These are phyloP conservation scores for Myxozyma neotropica DNA, from an alignment of 805 yeast genomes.

Conservation along the genomic window DNA sequence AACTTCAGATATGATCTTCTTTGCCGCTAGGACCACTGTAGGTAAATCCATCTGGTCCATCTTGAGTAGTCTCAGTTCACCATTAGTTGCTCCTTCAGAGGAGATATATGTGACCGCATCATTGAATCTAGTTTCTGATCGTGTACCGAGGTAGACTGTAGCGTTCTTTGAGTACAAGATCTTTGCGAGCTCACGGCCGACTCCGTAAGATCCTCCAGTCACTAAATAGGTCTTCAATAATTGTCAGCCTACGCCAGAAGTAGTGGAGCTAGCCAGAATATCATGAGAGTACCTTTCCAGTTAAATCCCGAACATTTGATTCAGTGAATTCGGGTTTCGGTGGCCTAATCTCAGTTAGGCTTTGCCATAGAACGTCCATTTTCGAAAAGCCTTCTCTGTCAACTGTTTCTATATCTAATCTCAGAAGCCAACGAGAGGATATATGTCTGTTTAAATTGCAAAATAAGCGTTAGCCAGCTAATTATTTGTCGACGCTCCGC, in stretches of 20 bases:
- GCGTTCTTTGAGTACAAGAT: slow-evolving; percentile 24
- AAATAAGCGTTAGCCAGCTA: no score
- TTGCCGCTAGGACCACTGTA: slow-evolving; percentile 45
- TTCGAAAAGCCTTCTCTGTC: no score
- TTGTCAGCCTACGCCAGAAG: no score
- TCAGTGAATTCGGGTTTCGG: slow-evolving; percentile 39
- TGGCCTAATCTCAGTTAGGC: slow-evolving; percentile 28
- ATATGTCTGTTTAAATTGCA: no score
- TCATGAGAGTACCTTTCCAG: no score
- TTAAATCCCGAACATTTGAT: slow-evolving; percentile 42
- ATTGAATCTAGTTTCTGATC: slow-evolving; percentile 16
- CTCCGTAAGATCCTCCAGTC: slow-evolving; percentile 28
- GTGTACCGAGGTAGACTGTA: slow-evolving; percentile 27
- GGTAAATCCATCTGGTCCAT: slow-evolving; percentile 36
- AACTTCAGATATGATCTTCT: slow-evolving; percentile 38
- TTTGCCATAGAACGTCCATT: slow-evolving; percentile 24
- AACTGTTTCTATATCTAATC: no score
- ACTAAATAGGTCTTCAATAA: slow-evolving; percentile 14
- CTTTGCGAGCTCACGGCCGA: slow-evolving; percentile 27
- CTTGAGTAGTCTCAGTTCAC: slow-evolving; percentile 18
- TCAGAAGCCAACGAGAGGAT: no score
- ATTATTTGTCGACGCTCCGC: no score
- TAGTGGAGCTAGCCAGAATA: no score
- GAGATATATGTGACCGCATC: slow-evolving; percentile 18
- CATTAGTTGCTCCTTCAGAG: neutral